These are phyloP conservation scores for Cryptosporidium muris DNA, from an alignment of 169 alveolate genomes.

Conservation along the genomic window DNA sequence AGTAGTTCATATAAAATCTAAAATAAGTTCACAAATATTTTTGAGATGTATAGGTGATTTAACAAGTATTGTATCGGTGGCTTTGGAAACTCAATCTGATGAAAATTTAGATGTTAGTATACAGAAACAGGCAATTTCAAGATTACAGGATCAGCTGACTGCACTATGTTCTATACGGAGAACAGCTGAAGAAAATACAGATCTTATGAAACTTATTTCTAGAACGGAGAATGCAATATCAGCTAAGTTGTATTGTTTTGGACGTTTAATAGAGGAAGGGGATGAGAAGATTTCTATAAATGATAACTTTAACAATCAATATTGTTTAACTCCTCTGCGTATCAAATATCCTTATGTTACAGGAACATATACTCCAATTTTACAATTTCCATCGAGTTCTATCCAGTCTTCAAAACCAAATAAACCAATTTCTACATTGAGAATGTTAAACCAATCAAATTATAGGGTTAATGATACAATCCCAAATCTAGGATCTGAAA, in stretches of 20 bases:
- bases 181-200: not conserved
- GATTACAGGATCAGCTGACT: constrained; percentile 29
- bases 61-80: constrained; percentile 51
- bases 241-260: constrained; percentile 29
- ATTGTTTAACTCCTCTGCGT: constrained; percentile 28
- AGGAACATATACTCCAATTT: constrained; percentile 36
- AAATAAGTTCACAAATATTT: not conserved
- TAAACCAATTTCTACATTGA: too few species aligned
- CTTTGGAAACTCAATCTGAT: constrained; percentile 38
- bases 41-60: constrained; percentile 8
- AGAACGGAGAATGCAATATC: constrained; percentile 11
- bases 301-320: not conserved
- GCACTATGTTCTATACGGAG: not conserved
- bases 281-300: not conserved
- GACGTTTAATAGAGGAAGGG: not conserved
- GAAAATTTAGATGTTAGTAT: not conserved
- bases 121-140: constrained; percentile 8
- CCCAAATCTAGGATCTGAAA: too few species aligned
- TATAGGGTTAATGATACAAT: too few species aligned
- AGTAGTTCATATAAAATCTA: not conserved
- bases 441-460: too few species aligned
- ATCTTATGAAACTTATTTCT: constrained; percentile 1
- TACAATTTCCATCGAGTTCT: not conserved
- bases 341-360: constrained; percentile 63
- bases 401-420: too few species aligned